Evolutionary conservation across 169 alveolate genomes (phyloP), one percentile per base, ranked within the genome.

Genomic region (Plasmodium vivax): DNA sequence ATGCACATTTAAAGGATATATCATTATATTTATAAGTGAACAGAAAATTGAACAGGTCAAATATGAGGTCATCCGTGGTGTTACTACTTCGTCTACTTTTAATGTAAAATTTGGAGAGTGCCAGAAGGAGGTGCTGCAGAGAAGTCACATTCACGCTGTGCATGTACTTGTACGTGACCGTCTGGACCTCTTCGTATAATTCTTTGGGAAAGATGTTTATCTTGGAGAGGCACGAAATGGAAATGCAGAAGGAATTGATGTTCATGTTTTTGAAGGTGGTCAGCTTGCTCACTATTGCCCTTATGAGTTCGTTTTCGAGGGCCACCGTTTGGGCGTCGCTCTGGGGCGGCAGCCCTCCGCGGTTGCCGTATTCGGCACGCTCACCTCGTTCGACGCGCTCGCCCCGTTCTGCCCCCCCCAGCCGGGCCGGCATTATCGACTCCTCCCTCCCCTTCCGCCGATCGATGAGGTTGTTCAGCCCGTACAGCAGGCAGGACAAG

Each of bases 1-100:
- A 77, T 1, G 94, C 94, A 80, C 94, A 88, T 62, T 88, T 88
- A 62, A 62, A 88, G 51, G 94, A 88, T 58, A 88, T 88, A 3
- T 88, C 94, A 3, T 5, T 3, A 19, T 36, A 80, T 88, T 88
- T 88, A 38, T 79, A 88, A 0, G 82, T 88, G 74, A 88, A 88
- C 27, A 88, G 51, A 88, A 58, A 88, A 79, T 88, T 81, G 45
- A 79, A 88, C n/a, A 88, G 79, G 68, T 88, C 94, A 43, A 38
- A 80, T 19, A 88, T 88, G 2, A 88, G 34, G 1, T 34, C 73
- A 56, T 88, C 91, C 10, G 3, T 27, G 19, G 2, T 8, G 0
- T 62, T n/a, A n/a, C n/a, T 30, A 14, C 12, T 85, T n/a, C 51
- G 62, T 73, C 41, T 88, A 30, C 43, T 88, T 62, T 80, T 88